Evolutionary conservation across 1,284 basidiomycete genomes (phyloP).

Genomic region (Malassezia brasiliensis): DNA sequence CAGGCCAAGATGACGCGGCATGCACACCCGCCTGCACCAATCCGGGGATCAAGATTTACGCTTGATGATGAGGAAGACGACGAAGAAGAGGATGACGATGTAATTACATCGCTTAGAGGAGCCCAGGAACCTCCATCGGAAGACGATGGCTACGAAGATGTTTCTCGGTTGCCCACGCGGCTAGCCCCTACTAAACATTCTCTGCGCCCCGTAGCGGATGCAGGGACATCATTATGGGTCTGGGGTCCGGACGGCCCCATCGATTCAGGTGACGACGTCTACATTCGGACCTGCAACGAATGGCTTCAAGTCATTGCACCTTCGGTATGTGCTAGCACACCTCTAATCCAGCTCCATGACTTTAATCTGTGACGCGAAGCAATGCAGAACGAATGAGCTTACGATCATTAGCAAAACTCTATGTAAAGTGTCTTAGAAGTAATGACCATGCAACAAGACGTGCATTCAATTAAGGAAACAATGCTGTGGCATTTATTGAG

Average conservation of each 20-base stretch:
- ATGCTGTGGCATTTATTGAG: background rate
- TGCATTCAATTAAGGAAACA: too few species aligned
- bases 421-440: background rate
- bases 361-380: background rate
- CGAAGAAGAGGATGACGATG: background rate
- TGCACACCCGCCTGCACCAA: background rate
- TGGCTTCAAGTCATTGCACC: constrained; percentile 11
- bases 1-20: background rate
- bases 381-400: background rate
- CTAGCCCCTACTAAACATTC: background rate
- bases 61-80: constrained; percentile 16
- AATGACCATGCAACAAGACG: too few species aligned
- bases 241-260: constrained; percentile 17
- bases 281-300: constrained; percentile 5
- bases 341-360: background rate
- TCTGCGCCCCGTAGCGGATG: background rate
- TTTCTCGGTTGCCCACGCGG: background rate
- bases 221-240: constrained; percentile 2
- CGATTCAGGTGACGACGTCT: constrained; percentile 8
- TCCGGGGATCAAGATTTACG: constrained; percentile 7
- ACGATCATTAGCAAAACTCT: background rate
- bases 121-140: too few species aligned
- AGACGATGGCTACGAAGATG: too few species aligned
- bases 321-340: constrained; percentile 6
- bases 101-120: too few species aligned